These are phyloP conservation scores for Prunus salicina DNA, from an alignment of 306 rosid genomes.

Conservation along the genomic window DNA sequence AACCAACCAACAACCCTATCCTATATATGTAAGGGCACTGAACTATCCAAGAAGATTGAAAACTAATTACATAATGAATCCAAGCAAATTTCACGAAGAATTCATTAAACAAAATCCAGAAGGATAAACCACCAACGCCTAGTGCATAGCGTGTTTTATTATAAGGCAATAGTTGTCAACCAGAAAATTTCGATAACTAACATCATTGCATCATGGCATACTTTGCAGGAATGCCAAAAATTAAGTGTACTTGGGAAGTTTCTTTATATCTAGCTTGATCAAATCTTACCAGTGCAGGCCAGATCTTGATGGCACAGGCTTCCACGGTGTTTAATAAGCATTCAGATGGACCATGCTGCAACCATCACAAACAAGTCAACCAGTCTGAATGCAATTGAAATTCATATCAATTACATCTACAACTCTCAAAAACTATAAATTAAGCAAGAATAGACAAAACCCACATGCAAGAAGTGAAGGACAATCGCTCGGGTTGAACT, in stretches of 20 bases:
- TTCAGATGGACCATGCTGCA: constrained; percentile 83
- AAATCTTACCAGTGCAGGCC: constrained; percentile 74
- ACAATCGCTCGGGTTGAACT: neutral
- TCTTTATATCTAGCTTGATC: neutral
- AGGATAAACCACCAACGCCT: neutral
- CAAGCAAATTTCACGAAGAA: neutral
- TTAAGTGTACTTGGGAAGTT: neutral
- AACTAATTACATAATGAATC: neutral
- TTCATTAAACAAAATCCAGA: neutral
- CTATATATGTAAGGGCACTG: neutral
- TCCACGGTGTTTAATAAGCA: constrained; percentile 82
- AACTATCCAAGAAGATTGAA: neutral
- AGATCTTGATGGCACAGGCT: constrained; percentile 72
- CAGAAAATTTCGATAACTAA: neutral
- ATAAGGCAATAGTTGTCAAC: neutral
- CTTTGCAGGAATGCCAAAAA: neutral
- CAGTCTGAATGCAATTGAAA: neutral
- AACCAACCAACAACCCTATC: neutral
- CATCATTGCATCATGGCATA: neutral
- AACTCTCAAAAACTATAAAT: neutral
- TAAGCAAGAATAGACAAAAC: neutral
- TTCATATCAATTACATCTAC: neutral
- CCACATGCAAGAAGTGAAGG: neutral
- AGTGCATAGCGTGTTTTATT: neutral
- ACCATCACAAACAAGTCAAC: constrained; percentile 16